Evolutionary conservation across 805 yeast genomes (phyloP), one percentile per base, ranked within the genome.

Genomic region (Zygotorulaspora danielsina): DNA sequence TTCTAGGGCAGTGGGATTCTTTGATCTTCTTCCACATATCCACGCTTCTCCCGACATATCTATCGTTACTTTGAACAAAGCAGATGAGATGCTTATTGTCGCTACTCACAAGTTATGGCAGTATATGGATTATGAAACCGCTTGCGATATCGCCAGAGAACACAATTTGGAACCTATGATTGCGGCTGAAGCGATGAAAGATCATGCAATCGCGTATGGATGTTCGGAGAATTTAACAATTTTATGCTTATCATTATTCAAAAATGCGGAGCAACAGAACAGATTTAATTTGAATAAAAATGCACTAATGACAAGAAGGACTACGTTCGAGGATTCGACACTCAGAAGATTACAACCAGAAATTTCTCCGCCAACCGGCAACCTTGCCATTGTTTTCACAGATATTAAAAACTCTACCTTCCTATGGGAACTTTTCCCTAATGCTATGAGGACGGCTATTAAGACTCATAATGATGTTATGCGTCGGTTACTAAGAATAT

Each of bases 381-480:
- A 87, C 36, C 68, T 93, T 35, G 96, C 98, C 0, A 81, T 93
- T 77, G 97, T 90, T 1, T 93, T 93, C 64, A 93, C 99, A 0
- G 99, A 93, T 75, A 93, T 93, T 51, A 88, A 90, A 54, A 89
- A 84, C 59, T 89, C 97, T 1, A 93, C 99, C 0, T 66, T 81
- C 36, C 65, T 93, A 38, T 93, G 99, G 99, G 98, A 93, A 55
- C 70, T 85, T 6, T 82, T 79, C 55, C 96, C 97, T 2, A 76
- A 78, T 36, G 95, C 96, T 0, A 93, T 93, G 99, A 72, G 97
- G 61, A 81, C 96, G 2, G 97, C 98, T 0, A 93, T 93, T 56
- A 87, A 88, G 64, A 83, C 86, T 3, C 99, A 93, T 63, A 93
- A 93, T 58, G 76, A 85, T 16, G 76, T 93, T 20, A 93, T 93